These are phyloP conservation scores for Pseudogymnoascus sp. DNA, from an alignment of 2,329 filamentous ascomycete genomes.

Conservation along the genomic window DNA sequence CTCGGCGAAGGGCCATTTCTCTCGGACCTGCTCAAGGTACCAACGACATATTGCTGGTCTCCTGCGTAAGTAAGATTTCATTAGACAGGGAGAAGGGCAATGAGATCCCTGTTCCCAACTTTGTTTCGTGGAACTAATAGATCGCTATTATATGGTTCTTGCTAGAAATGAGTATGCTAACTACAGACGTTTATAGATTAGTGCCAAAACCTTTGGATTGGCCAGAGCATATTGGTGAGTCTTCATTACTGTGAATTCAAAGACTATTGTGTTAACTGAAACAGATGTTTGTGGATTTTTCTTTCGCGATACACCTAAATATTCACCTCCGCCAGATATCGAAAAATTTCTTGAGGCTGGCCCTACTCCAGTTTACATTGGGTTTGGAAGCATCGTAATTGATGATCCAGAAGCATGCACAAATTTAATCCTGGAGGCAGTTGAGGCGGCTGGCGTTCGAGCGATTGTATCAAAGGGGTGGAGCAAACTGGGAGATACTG, in stretches of 20 bases:
- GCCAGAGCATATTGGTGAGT: constrained; percentile 48
- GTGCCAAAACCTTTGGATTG: constrained; percentile 57
- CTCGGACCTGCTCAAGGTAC: constrained; percentile 27
- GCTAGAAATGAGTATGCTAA: constrained; percentile 32
- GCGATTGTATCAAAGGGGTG: constrained; percentile 32
- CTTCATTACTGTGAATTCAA: neutral
- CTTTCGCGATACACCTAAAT: constrained; percentile 53
- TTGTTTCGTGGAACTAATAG: constrained; percentile 28
- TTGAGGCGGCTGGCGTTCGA: constrained; percentile 28
- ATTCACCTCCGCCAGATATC: constrained; percentile 28
- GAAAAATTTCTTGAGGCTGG: constrained; percentile 18
- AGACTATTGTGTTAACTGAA: neutral
- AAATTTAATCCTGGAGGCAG: constrained; percentile 29
- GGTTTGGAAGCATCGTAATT: constrained; percentile 23
- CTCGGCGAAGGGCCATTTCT: constrained; percentile 31
- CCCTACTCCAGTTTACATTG: constrained; percentile 20
- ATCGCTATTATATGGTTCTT: constrained; percentile 64
- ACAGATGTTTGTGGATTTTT: constrained; percentile 62
- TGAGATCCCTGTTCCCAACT: neutral
- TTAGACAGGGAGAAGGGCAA: neutral
- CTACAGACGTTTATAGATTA: constrained; percentile 32
- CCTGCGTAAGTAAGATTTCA: neutral
- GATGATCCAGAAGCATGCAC: constrained; percentile 31
- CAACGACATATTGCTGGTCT: constrained; percentile 20
- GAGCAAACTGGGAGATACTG: constrained; percentile 29